Evolutionary conservation across 2,329 filamentous ascomycete species (phyloP), one percentile per base, ranked within the genome.

Genomic region (Arthrobotrys megalospora): DNA sequence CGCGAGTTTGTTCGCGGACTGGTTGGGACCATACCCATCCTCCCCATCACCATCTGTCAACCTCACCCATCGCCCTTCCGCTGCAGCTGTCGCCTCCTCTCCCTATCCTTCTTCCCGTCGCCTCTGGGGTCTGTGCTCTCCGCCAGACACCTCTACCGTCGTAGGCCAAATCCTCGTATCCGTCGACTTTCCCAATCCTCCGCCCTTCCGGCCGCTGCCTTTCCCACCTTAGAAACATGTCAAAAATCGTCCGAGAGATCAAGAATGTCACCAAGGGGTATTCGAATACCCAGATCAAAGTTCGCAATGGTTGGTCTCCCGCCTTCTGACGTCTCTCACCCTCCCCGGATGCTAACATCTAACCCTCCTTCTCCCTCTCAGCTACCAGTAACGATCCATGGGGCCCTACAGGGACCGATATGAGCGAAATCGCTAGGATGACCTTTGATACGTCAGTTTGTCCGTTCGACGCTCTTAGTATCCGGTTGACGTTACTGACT

Each of bases 231-330:
- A 55, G 14, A 45, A 62, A 58, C 63, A 99, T 99, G 96, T 97
- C 95, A 77, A 96, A 96, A 87, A 94, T 98, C 85, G 93, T 98
- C 84, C 90, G 96, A 86, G 97, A 93, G 84, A 94, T 98, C 83
- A 98, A 97, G 88, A 99, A 98, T 88, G 95, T 99, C 86, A 98
- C 96, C 85, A 99, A 98, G 87, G 96, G 96, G 82, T 99, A 99
- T 85, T 97, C 95, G 41, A 91, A 89, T 81, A 93, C 96, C 83
- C 95, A 99, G 88, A 93, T 98, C 85, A 98, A 98, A 88, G 96
- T 99, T 85, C 91, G 94, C 87, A 95, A 97, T 93, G 94, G 94
- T 97, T 87, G 81, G 90, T 86, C 21, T 65, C 21, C 21, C 24
- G 19, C 11, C 28, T 4, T 41, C 16, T 12, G 8, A 34, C 36